phyloP scores from a whole-genome alignment of 129 eudicot species.

The Pulicaria dysenterica region DNA sequence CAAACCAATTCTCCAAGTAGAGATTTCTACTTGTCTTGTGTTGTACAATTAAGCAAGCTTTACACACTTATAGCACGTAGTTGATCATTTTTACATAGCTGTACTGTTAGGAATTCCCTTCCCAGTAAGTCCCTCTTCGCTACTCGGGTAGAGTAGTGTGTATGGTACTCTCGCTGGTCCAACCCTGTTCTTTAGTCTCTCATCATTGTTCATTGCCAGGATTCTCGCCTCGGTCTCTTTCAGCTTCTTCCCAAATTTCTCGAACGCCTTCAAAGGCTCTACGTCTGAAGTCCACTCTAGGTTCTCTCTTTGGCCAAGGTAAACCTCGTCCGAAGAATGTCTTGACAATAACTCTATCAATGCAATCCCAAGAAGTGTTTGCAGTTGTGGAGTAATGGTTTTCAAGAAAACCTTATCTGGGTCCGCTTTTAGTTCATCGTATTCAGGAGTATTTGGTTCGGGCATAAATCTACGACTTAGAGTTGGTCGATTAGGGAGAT shows the following conservation, averaged over 20 bases:
- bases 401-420: constrained; percentile 41
- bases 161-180: constrained; percentile 46
- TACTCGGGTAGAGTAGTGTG: constrained; percentile 40
- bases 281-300: constrained; percentile 43
- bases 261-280: constrained; percentile 30
- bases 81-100: constrained; percentile 8
- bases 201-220: constrained; percentile 36
- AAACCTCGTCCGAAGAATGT: constrained; percentile 39
- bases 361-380: constrained; percentile 40
- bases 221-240: constrained; percentile 42
- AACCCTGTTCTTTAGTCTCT: constrained; percentile 41
- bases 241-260: constrained; percentile 40
- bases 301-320: constrained; percentile 47
- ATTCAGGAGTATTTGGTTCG: constrained; percentile 42
- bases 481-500: constrained; percentile 51
- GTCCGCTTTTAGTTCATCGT: constrained; percentile 39
- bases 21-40: background rate
- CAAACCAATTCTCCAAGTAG: background rate
- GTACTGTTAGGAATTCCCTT: constrained; percentile 49
- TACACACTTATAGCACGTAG: background rate
- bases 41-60: background rate
- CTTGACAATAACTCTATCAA: constrained; percentile 47
- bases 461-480: constrained; percentile 45
- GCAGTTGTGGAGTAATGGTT: constrained; percentile 38
- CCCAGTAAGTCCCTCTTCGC: constrained; percentile 36